Evolutionary conservation across 202 grass and related monocot genomes (phyloP), one percentile per base, ranked within the genome.

Genomic region (Elaeis oleifera): DNA sequence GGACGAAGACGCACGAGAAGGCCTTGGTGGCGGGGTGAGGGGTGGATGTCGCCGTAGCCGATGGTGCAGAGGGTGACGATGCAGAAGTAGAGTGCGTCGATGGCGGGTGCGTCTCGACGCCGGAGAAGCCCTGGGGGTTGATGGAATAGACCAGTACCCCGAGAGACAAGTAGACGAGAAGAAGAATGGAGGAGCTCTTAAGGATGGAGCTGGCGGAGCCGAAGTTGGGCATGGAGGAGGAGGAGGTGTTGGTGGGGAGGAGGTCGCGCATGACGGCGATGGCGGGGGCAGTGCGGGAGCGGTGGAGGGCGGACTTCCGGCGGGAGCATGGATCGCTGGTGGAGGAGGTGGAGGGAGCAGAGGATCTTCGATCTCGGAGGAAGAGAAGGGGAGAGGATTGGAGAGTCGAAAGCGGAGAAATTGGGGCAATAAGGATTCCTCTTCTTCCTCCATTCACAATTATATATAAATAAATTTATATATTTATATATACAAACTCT

Each of bases 171-270:
- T 55, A 55, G 18, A 55, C 53, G 18, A 55, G 53, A 21, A 55
- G 53, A 21, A 55, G 53, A 21, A 19, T 2, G 5, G n/a, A 55
- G 53, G 53, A 18, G 17, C 19, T 18, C 18, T 55, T 55, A 6
- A 55, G 53, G 53, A 55, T 55, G 53, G 53, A 55, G 5, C 53
- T 16, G 53, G 53, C n/a, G 18, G 53, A 18, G 53, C 53, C 53
- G 17, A 55, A 18, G 17, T 55, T 11, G 53, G 53, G 18, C 53
- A n/a, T 55, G 3, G 16, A 18, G 53, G 18, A n/a, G 52, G 1
- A n/a, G 53, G 18, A 8, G 53, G n/a, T 8, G 6, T 20, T 3
- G 18, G 1, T 0, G 1, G 53, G 53, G 5, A 55, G 53, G 53
- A 55, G 53, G 53, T 55, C 18, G 53, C n/a, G 53, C 6, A 55